These are phyloP conservation scores for Gleditsia sinensis DNA, from an alignment of 306 rosid genomes.

Conservation along the genomic window DNA sequence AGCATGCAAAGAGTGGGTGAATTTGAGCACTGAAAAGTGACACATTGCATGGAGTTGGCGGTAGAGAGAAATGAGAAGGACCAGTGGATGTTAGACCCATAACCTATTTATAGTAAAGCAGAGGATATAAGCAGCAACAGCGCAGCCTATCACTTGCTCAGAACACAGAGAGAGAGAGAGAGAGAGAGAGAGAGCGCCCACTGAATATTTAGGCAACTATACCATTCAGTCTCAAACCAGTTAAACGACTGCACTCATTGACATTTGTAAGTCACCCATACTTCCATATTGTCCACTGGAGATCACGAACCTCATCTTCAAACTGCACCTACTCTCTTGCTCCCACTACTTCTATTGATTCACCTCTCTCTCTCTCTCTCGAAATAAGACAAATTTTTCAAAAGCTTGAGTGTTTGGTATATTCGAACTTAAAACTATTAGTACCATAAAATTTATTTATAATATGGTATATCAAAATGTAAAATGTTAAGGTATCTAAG, in stretches of 20 bases:
- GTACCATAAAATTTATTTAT: too few relatives aligned
- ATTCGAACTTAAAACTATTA: too few relatives aligned
- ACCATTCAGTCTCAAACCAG: not conserved
- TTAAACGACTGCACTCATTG: too few relatives aligned
- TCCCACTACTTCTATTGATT: too few relatives aligned
- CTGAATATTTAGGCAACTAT: too few relatives aligned
- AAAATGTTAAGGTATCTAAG: too few relatives aligned
- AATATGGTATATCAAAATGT: too few relatives aligned
- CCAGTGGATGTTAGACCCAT: conserved; percentile 43
- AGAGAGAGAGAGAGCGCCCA: not conserved
- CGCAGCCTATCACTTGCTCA: conserved; percentile 1
- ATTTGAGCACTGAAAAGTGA: conserved; percentile 21
- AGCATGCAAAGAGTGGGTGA: conserved; percentile 12
- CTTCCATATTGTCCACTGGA: not conserved
- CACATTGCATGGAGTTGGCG: conserved; percentile 40
- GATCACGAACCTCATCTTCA: too few relatives aligned
- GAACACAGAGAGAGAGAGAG: conserved; percentile 7
- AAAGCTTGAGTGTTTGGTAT: too few relatives aligned
- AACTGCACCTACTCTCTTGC: too few relatives aligned
- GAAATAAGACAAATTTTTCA: too few relatives aligned
- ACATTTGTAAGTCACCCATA: conserved; percentile 11
- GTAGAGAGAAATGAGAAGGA: conserved; percentile 36
- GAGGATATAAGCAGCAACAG: conserved; percentile 29
- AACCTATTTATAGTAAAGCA: conserved; percentile 40
- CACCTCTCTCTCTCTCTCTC: too few relatives aligned